Base-by-base conservation (phyloP, 2,329 filamentous ascomycete species). In the Sporothrix humicola region DNA sequence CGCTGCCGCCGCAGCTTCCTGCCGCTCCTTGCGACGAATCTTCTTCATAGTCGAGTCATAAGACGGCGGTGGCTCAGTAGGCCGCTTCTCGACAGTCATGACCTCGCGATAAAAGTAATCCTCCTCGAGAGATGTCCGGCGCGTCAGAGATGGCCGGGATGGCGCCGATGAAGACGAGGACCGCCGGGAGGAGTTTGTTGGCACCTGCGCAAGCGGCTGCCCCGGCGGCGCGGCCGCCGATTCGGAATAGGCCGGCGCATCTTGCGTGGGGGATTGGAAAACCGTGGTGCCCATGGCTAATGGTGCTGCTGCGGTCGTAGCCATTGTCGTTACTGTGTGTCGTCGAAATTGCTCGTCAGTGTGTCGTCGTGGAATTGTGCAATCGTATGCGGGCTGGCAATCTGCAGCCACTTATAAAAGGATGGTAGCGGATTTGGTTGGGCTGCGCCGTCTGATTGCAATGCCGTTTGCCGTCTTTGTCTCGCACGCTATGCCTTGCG, bases 91-190 rank as follows among this genome's bases (percentile, higher is more conserved):
- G 63, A 80, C 82, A 48, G 83, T 86, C 84, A 88, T 86, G 79
- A 87, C 81, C 76, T 83, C 82, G 72, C 86, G 85, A 77, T 88
- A 88, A 77, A 85, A 84, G 77, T 85, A 81, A 77, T 88, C 86
- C 81, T 88, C 85, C 79, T 88, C 86, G 82, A 87, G 86, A 69
- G 86, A 88, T 77, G 86, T 83, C 79, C 83, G 81, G 74, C 81
- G 79, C 75, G 80, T 82, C 81, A 82, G 80, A 78, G 79, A 79
- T 78, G 81, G 77, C 76, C 78, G 76, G 26, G 72, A 20, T 20
- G 46, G 65, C 10, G 56, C 23, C 26, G 65, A 66, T 48, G 63
- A 65, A 20, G 52, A 20, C 13, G 73, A 59, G 5, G 73, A 69
- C 13, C 52, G 72, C n/a, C 68, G 73, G 42, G 61, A 71, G 10